Percentiles rank a stretch among this genome's conserved stretches.
Conservation (phyloP, 306 rosid species). For the Carpinus fangiana region DNA sequence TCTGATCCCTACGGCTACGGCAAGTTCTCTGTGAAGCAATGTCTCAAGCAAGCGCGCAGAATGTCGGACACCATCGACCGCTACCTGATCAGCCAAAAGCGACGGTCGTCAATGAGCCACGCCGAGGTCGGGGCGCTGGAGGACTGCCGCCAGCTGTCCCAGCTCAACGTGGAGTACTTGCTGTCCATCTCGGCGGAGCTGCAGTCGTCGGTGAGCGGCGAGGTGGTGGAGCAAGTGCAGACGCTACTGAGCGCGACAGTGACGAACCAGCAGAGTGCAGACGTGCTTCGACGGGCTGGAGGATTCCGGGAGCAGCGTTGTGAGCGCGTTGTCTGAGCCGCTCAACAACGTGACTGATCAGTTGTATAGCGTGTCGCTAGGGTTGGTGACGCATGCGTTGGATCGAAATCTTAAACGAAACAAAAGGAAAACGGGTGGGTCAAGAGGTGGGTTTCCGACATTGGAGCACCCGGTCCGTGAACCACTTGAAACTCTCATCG, state of each 20-base stretch:
- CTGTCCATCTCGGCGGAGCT: slow-evolving; percentile 38
- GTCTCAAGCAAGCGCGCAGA: slow-evolving; percentile 57
- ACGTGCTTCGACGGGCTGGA: slow-evolving; percentile 71
- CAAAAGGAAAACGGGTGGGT: slow-evolving; percentile 24
- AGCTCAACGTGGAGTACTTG: slow-evolving; percentile 57
- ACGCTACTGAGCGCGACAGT: slow-evolving; percentile 68
- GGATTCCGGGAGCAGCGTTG: slow-evolving; percentile 42
- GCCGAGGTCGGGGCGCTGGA: slow-evolving; percentile 45
- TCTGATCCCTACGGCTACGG: slow-evolving; percentile 64
- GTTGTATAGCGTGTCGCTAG: slow-evolving; percentile 70
- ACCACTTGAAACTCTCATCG: slow-evolving; percentile 54
- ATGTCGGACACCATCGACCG: slow-evolving; percentile 31
- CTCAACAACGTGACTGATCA: slow-evolving; percentile 38
- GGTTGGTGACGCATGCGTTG: slow-evolving; percentile 53
- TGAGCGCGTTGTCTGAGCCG: slow-evolving; percentile 37
- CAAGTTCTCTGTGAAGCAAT: slow-evolving; percentile 63
- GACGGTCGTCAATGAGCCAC: slow-evolving; percentile 16
- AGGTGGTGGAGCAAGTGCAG: slow-evolving; percentile 44
- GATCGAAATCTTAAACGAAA: slow-evolving; percentile 33
- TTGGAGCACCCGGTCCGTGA: slow-evolving; percentile 31
- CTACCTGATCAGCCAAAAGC: slow-evolving; percentile 31
- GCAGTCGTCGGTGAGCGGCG: slow-evolving; percentile 21
- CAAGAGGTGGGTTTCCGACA: background rate
- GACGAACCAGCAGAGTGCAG: slow-evolving; percentile 74
- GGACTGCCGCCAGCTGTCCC: slow-evolving; percentile 60